These are phyloP conservation scores for Saturnispora sekii DNA, from an alignment of 805 yeast genomes.

Conservation along the genomic window DNA sequence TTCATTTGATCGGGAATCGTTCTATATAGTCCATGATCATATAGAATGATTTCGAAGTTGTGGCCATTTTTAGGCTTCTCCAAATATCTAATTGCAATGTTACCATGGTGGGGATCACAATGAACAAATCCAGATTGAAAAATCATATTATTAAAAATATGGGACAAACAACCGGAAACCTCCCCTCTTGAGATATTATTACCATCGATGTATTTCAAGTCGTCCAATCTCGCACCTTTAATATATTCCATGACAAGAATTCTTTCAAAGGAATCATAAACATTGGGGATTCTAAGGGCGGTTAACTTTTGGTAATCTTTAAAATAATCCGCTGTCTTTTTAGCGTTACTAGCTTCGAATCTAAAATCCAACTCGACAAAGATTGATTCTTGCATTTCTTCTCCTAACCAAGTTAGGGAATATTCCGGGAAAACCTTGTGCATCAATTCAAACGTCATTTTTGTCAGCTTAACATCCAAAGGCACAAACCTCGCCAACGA, in stretches of 20 bases:
- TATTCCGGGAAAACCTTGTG: slow-evolving; percentile 83
- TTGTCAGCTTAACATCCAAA: slow-evolving; percentile 71
- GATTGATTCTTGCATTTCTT: slow-evolving; percentile 78
- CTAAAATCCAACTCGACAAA: slow-evolving; percentile 85
- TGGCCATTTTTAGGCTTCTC: slow-evolving; percentile 30
- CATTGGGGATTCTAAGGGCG: slow-evolving; percentile 70
- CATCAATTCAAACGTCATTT: slow-evolving; percentile 63
- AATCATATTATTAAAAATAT: slow-evolving; percentile 89
- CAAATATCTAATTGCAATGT: slow-evolving; percentile 65
- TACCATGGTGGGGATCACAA: slow-evolving; percentile 98
- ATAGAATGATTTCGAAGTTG: slow-evolving; percentile 84
- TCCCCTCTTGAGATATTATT: slow-evolving; percentile 63
- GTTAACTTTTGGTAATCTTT: slow-evolving; percentile 45
- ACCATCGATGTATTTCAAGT: slow-evolving; percentile 50
- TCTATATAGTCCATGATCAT: slow-evolving; percentile 92
- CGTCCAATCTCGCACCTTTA: slow-evolving; percentile 75
- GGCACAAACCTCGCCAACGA: slow-evolving; percentile 81
- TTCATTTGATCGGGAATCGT: slow-evolving; percentile 70
- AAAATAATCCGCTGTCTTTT: slow-evolving; percentile 61
- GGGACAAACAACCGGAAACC: slow-evolving; percentile 79
- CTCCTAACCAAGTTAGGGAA: slow-evolving; percentile 91
- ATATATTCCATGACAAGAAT: slow-evolving; percentile 83
- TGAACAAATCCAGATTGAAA: slow-evolving; percentile 89
- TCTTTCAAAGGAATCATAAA: slow-evolving; percentile 56
- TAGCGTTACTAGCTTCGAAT: slow-evolving; percentile 78